A percentile compares a stretch with the other conserved stretches of the same genome.
Conservation (phyloP, 768 basidiomycete genomes). For the Hericium alpestre region DNA sequence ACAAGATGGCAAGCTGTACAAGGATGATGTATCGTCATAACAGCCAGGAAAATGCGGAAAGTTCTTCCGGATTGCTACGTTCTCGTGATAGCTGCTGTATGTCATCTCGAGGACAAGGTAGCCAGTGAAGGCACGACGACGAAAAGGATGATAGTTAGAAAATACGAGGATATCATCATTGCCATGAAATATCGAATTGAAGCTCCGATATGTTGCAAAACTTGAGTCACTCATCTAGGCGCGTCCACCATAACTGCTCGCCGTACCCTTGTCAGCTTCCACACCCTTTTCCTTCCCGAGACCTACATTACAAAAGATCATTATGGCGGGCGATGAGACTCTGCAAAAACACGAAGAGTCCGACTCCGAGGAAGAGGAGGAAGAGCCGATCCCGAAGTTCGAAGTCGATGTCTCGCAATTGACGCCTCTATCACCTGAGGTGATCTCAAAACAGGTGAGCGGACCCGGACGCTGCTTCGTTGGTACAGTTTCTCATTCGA, state of each 20-base stretch:
- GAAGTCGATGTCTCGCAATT: conserved; percentile 75
- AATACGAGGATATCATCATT: no score
- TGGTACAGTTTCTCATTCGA: background rate
- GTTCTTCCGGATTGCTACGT: no score
- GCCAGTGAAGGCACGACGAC: no score
- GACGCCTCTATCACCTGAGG: conserved; percentile 81
- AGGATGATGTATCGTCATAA: no score
- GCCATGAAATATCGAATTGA: background rate
- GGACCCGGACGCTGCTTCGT: background rate
- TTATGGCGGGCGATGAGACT: conserved; percentile 64
- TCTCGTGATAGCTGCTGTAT: no score
- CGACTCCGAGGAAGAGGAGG: conserved; percentile 55
- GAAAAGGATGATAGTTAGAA: no score
- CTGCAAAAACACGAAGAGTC: conserved; percentile 59
- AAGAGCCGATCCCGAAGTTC: conserved; percentile 49
- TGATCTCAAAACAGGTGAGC: conserved; percentile 83
- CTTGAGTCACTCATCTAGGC: background rate
- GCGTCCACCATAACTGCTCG: background rate
- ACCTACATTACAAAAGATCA: background rate
- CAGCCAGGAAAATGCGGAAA: no score
- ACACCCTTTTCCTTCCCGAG: background rate
- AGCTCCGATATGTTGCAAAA: background rate
- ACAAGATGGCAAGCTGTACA: no score
- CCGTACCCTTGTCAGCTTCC: background rate
- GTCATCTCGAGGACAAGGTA: no score